phyloP scores from a whole-genome alignment of 2,329 filamentous ascomycete species.

The Nigrospora osmanthi region DNA sequence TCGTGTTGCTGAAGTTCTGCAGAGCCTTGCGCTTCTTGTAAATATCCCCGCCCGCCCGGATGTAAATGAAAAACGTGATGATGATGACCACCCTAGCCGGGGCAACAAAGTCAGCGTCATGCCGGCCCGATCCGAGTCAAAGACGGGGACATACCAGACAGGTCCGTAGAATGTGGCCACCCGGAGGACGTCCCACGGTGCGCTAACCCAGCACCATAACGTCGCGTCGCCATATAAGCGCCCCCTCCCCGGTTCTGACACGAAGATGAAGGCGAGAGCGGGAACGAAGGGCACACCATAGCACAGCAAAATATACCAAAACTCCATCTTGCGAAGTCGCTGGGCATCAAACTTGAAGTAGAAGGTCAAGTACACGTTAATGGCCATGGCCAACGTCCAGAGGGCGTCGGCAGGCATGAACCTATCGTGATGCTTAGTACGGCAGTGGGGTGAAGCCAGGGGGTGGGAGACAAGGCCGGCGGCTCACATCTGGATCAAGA shows the following conservation, averaged over 20 bases:
- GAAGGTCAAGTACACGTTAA: conserved; percentile 77
- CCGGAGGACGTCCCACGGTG: conserved; percentile 62
- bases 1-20: conserved; percentile 42
- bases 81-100: conserved; percentile 48
- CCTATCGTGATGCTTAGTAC: conserved; percentile 33
- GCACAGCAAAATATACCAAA: conserved; percentile 60
- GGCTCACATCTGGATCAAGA: conserved; percentile 73
- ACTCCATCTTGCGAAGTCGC: conserved; percentile 59
- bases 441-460: too few relatives aligned
- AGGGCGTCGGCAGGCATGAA: conserved; percentile 71
- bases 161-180: conserved; percentile 69
- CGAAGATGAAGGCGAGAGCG: conserved; percentile 59
- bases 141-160: conserved; percentile 45
- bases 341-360: conserved; percentile 63
- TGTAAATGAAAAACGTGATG: conserved; percentile 57
- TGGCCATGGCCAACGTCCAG: conserved; percentile 76
- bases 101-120: conserved; percentile 4
- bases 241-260: conserved; percentile 42
- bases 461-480: too few relatives aligned
- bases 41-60: conserved; percentile 58
- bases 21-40: conserved; percentile 59
- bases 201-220: conserved; percentile 74
- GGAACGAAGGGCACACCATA: conserved; percentile 69
- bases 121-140: neutral
- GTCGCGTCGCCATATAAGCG: conserved; percentile 67